Evolutionary conservation across 768 basidiomycete species (phyloP), one percentile per base, ranked within the genome.

Genomic region (Phaeotremella fagi): DNA sequence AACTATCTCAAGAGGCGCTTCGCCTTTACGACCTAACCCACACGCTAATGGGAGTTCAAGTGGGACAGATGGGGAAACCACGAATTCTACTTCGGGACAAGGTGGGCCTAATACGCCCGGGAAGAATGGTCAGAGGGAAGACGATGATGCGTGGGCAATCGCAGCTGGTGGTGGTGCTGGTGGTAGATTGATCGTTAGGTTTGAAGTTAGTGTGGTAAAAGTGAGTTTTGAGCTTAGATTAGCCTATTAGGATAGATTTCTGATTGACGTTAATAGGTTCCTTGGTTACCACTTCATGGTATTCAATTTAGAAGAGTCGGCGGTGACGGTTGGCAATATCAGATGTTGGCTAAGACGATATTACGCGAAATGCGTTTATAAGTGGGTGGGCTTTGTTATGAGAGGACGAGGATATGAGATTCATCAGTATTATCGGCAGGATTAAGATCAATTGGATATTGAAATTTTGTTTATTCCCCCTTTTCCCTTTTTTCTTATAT

Each of bases 141-240:
- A 72, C 14, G 72, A 73, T 41, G 73, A 76, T 55, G 70, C 65
- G 4, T 75, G 72, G 73, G 67, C 71, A n/a, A 47, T 70, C 18
- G 67, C 67, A n/a, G 64, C 58, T 24, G 54, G 51, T 28, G 72
- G 68, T 2, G 66, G 60, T 70, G 84, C 83, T 24, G 82, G 83
- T 52, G 88, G 84, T 73, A 83, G 83, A 37, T 72, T 98, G 57
- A 85, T 88, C 59, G 94, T 99, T 11, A 82, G 90, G 57, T 99
- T 98, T 74, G 94, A 99, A 75, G 88, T 98, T 55, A 92, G 87
- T 72, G 86, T 99, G 61, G 89, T 99, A 72, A 97, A 97, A 82
- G 91, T 92, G 60, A 16, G 84, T 75, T 25, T 33, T 18, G 28
- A 22, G 12, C 15, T 28, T 9, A 14, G 24, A 20, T 28, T 27